A percentile compares a stretch with the other conserved stretches of the same genome.
These are phyloP conservation scores for Flueggea neowawraea DNA, from an alignment of 441 rosid species.

Conservation along the genomic window DNA sequence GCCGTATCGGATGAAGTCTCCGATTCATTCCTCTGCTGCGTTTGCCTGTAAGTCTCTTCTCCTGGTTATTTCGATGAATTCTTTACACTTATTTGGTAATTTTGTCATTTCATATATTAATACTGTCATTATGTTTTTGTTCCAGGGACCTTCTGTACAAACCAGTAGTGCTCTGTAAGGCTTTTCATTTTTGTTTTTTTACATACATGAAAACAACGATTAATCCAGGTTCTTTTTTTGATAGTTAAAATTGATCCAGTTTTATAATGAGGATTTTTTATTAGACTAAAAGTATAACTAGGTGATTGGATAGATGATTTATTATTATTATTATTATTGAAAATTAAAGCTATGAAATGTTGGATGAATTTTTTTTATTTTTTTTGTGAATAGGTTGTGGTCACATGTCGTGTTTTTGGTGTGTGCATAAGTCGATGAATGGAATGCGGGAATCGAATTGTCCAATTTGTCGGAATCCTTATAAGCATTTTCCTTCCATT, in stretches of 20 bases:
- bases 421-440: conserved; percentile 66
- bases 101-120: not conserved
- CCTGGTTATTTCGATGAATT: not conserved
- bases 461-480: conserved; percentile 66
- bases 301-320: too few species aligned
- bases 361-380: conserved; percentile 8
- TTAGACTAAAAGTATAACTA: too few species aligned
- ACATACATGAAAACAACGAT: not conserved
- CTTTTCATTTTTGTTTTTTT: too few species aligned
- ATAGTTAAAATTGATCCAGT: not conserved
- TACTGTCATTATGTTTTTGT: conserved; percentile 1
- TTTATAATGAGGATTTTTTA: too few species aligned
- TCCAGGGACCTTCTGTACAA: conserved; percentile 89
- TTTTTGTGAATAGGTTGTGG: conserved; percentile 65
- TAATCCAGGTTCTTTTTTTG: not conserved
- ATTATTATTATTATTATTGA: not conserved
- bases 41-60: conserved; percentile 54
- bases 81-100: not conserved
- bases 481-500: conserved; percentile 60
- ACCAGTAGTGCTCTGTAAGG: conserved; percentile 79
- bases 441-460: conserved; percentile 33
- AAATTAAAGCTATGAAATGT: not conserved
- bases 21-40: conserved; percentile 53
- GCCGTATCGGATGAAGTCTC: conserved; percentile 33
- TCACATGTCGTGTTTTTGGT: conserved; percentile 92